Base-by-base conservation (phyloP, 768 basidiomycete genomes). In the Suillus spraguei region DNA sequence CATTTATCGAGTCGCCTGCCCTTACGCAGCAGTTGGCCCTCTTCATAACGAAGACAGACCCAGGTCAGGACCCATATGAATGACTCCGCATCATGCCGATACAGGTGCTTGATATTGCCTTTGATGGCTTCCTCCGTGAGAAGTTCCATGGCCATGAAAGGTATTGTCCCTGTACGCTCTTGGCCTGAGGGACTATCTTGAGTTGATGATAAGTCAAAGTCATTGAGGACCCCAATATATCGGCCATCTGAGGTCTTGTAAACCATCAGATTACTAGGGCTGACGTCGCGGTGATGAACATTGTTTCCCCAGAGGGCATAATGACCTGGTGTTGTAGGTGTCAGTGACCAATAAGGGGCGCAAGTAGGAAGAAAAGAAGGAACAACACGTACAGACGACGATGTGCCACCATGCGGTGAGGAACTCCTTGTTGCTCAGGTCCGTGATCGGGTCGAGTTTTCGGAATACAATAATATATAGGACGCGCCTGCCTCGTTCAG, bases 161-260 rank as follows among this genome's bases (percentile, higher is more conserved):
- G 65, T 13, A 56, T 41, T n/a, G 66, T 66, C n/a, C 65, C 65
- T n/a, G 66, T 66, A 33, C 65, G 59, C 49, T 63, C 55, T 2
- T 41, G 32, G 35, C 20, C 11, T 3, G 13, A 8, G 20, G 39
- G 36, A 36, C 28, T 50, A 33, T 54, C 22, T 5, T 1, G 24
- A 28, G 32, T 49, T n/a, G n/a, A 58, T 13, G 35, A 59, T 41
- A 38, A 60, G 36, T 66, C 62, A 8, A 60, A 67, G 24, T 54
- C 46, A 13, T 54, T 60, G 16, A 54, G 13, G 11, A 60, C 59
- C 2, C 59, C 41, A 32, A 60, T 35, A 1, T 17, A 47, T 35
- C 5, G 22, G 35, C 22, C 33, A 9, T 32, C 9, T 42, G 1
- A 5, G 1, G 35, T 46, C 24, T 32, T 11, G 33, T 50, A 60